phyloP scores from a whole-genome alignment of 225 moss, liverwort and hornwort genomes.

The Lunularia cruciata region DNA sequence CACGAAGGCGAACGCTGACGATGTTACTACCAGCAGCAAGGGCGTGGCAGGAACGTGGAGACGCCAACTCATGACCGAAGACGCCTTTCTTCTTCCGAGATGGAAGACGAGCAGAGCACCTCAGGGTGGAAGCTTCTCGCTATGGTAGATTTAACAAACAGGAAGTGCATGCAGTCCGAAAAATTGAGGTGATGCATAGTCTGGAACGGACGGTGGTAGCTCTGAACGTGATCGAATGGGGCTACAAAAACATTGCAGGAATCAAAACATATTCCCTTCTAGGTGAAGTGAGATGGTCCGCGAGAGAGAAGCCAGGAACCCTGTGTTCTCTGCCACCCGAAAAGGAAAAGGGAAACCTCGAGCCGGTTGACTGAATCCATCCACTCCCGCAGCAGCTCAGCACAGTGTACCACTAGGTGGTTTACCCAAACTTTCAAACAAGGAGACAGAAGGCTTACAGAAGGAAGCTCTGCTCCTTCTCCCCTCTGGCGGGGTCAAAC shows the following conservation, averaged over 20 bases:
- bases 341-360: not conserved
- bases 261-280: no score
- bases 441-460: not conserved
- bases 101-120: no score
- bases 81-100: no score
- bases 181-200: not conserved
- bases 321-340: not conserved
- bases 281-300: no score
- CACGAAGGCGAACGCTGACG: conserved; percentile 29
- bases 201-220: not conserved
- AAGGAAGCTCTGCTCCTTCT: no score
- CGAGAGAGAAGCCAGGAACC: no score
- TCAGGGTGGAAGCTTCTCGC: no score
- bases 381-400: not conserved
- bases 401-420: no score
- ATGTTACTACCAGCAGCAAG: conserved; percentile 22
- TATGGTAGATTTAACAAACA: no score
- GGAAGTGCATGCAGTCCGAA: not conserved
- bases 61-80: conserved; percentile 34
- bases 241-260: no score
- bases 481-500: no score
- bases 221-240: not conserved
- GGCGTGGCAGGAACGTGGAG: conserved; percentile 14
- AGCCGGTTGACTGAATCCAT: not conserved
- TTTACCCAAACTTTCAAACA: conserved; percentile 2